Evolutionary conservation across 768 basidiomycete species (phyloP).

Genomic region (Trametes maxima): DNA sequence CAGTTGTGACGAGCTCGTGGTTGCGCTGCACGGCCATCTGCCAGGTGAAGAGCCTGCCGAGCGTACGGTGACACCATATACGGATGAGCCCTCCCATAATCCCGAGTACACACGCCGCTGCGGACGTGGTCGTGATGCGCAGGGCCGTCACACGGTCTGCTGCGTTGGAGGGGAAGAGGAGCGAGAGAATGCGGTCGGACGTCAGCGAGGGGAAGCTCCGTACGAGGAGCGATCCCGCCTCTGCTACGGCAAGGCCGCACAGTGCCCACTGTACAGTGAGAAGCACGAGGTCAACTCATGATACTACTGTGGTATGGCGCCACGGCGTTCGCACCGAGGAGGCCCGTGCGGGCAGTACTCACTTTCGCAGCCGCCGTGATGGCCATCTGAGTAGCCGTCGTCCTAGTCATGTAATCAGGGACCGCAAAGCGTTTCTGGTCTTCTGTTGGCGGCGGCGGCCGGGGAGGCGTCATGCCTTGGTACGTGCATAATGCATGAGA

Average conservation of each 20-base stretch:
- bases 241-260: neutral
- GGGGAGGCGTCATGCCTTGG: conserved; percentile 1
- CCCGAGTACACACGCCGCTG: neutral
- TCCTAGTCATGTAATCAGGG: neutral
- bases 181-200: neutral
- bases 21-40: conserved; percentile 12
- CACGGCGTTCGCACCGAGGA: neutral
- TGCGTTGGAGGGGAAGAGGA: neutral
- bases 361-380: neutral
- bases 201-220: neutral
- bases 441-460: neutral
- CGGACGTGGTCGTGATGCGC: neutral
- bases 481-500: neutral
- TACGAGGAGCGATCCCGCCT: neutral
- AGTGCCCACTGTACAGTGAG: neutral
- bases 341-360: neutral
- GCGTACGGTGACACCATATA: conserved; percentile 8
- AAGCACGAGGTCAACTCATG: neutral
- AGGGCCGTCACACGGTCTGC: neutral
- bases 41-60: conserved; percentile 24
- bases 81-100: neutral
- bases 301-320: neutral
- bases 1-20: conserved; percentile 22
- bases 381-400: neutral
- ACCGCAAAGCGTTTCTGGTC: neutral